Evolutionary conservation across 1,284 basidiomycete genomes (phyloP), one percentile per base, ranked within the genome.

Genomic region (Ganoderma multipileum): DNA sequence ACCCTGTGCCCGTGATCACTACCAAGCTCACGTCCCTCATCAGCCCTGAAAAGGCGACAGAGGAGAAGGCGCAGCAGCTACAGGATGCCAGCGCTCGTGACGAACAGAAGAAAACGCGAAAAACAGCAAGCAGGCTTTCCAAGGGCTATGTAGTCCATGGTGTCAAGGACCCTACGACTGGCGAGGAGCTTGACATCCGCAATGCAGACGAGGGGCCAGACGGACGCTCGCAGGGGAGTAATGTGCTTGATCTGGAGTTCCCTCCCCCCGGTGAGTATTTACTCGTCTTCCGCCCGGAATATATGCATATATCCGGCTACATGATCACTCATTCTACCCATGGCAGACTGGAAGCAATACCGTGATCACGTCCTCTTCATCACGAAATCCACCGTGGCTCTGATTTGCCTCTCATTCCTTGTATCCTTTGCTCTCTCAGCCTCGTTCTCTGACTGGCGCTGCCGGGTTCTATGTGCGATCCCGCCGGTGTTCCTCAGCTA

Each of bases 11-110:
- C 11, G 72, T 74, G 64, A 76, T 80, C 38, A 73, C 77, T 26
- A 78, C 77, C 2, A 77, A 78, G 60, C 74, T 80, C 64, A 75
- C 76, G 1, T 74, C 78, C 26, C 76, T 80, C 59, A 66, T 78
- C 6, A 76, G 72, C 57, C 79, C 78, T 0, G 72, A 79, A 63
- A 76, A 66, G 66, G 79, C 79, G 1, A 78, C 77, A 0, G 72
- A 76, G n/a, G 79, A 77, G 0, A 79, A 79, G 63, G 79, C 79
- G 5, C 68, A 73, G 39, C 77, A 79, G 61, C 73, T 80, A 30
- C 75, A 79, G 67, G 75, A 77, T 68, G 66, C 74, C 64, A 74
- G 73, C 63, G 72, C 67, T 12, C 68, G 70, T 47, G 66, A 71
- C 9, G 77, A 77, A 60, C 73, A 76, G 71, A 75, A 78, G 68